Evolutionary conservation across 2,329 filamentous ascomycete genomes (phyloP).

Genomic region (Aureobasidium uvarum): DNA sequence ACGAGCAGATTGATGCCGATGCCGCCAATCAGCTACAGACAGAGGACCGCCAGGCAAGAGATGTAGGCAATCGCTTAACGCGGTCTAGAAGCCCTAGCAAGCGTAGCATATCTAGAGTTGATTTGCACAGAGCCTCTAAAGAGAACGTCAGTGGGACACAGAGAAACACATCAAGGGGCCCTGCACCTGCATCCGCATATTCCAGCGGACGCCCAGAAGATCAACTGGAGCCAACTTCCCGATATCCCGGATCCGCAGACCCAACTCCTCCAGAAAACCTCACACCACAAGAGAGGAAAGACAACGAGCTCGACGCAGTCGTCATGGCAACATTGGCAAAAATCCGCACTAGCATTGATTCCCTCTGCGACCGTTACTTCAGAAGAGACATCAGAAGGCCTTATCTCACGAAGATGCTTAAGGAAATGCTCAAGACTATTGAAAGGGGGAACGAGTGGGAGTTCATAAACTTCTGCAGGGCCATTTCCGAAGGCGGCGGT

Average conservation of each 20-base stretch:
- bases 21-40: conserved; percentile 1
- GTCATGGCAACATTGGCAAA: not conserved
- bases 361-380: not conserved
- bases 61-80: not conserved
- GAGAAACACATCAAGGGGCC: not conserved
- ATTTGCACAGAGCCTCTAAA: not conserved
- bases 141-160: not conserved
- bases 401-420: not conserved
- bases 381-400: not conserved
- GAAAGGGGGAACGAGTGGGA: not conserved
- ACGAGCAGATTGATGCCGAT: conserved; percentile 20
- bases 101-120: not conserved
- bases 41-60: not conserved
- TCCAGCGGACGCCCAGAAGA: not conserved
- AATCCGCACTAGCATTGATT: not conserved
- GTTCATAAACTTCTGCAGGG: conserved; percentile 37
- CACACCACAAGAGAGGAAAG: conserved; percentile 16
- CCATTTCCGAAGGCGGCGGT: conserved; percentile 34
- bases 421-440: not conserved
- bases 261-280: not conserved
- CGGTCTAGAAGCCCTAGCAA: not conserved
- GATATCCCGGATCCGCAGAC: not conserved
- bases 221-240: not conserved
- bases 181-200: not conserved
- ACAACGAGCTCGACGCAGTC: not conserved